Evolutionary conservation across 2,329 filamentous ascomycete species (phyloP), one percentile per base, ranked within the genome.

Genomic region (Dactylellina cionopaga): DNA sequence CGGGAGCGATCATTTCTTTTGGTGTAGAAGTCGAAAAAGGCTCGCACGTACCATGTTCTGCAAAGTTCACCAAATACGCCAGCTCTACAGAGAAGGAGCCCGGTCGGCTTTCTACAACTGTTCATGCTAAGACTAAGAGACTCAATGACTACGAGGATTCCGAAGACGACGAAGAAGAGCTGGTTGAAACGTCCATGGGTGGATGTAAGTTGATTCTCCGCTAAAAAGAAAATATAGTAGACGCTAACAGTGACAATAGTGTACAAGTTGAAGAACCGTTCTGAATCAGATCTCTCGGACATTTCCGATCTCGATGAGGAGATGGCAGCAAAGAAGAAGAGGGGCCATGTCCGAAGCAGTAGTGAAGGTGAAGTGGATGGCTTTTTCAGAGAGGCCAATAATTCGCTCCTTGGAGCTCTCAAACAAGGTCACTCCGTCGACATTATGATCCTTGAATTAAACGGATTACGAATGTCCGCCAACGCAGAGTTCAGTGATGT

Each of bases 401-500:
- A 66, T 24, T 77, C 76, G 17, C 69, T 78, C 7, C 56, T 76
- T 11, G 72, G 70, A 37, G 75, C 75, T 29, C 69, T 78, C 33
- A 75, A 77, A 56, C 64, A 73, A 37, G 69, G 74, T 22, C 75
- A 77, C 31, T 76, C 76, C 1, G 74, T 76, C 9, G 76, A 78
- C 47, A 76, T 78, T 24, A 76, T 75, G 44, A 75, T 75, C 4
- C 86, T 98, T 31, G 95, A 99, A 80, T 90, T 99, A 74, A 96
- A 93, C 83, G 91, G 92, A 47, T 84, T 98, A n/a, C 90, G 94
- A 9, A 91, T 99, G 80, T 90, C 89, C 60, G 92, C 91, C 77
- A 92, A 98, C 78, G 95, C 95, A 1, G 93, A 92, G 0, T 94
- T 96, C 78, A 86, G 89, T 75, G 90, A 95, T 80, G 91, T 98